Conservation (phyloP, 176 grass and related monocot species). For the Paspalum vaginatum region DNA sequence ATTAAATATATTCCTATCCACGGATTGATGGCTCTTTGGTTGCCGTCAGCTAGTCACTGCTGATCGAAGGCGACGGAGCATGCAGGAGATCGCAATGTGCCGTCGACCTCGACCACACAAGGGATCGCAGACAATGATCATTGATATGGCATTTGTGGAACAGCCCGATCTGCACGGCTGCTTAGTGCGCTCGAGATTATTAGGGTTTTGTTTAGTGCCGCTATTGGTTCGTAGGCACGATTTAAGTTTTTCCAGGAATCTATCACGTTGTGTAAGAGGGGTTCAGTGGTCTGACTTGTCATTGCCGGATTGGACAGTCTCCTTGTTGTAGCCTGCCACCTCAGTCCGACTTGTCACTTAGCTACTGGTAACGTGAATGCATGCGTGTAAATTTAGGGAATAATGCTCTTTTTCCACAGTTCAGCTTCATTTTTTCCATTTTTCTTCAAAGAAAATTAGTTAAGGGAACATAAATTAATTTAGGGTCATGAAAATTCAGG, state of each 20-base stretch:
- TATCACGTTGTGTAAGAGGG: neutral
- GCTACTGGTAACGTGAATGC: constrained; percentile 10
- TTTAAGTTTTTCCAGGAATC: constrained; percentile 15
- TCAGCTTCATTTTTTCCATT: neutral
- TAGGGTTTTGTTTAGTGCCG: constrained; percentile 6
- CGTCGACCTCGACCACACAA: neutral
- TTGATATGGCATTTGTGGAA: constrained; percentile 22
- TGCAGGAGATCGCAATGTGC: neutral
- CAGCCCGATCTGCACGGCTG: constrained; percentile 19
- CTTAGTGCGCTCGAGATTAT: constrained; percentile 23
- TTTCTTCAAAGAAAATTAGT: neutral
- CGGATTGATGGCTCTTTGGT: too few relatives aligned
- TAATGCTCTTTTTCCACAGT: neutral
- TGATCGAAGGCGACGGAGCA: neutral
- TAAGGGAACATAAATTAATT: neutral
- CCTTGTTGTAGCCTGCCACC: neutral
- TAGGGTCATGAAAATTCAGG: neutral
- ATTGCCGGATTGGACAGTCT: constrained; percentile 21
- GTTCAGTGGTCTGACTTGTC: constrained; percentile 42
- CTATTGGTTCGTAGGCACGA: neutral
- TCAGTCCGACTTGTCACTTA: constrained; percentile 36
- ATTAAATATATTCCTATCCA: neutral
- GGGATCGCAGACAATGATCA: neutral
- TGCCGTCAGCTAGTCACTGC: neutral
- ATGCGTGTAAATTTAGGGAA: neutral